Evolutionary conservation across 164 flowering plant genomes (phyloP), one percentile per base, ranked within the genome.

Genomic region (Hamamelis virginiana): DNA sequence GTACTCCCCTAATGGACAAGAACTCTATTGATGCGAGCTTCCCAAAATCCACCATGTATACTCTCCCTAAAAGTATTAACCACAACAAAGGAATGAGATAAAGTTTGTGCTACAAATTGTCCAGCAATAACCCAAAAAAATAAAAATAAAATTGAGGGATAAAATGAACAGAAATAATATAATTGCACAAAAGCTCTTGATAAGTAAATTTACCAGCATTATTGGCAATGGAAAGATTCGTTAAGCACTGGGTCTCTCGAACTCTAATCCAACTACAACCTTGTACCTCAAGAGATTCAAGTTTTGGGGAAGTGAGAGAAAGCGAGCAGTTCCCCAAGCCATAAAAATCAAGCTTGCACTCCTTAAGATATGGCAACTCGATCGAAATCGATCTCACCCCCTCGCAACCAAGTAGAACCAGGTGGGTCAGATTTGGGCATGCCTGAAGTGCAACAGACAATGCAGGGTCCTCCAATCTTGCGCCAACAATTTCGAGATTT

Each of bases 221-320:
- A 48, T 93, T 91, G 64, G 97, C 63, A 59, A 93, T 83, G 26
- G 91, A 80, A 26, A 93, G 86, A 69, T 72, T 76, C 56, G 33
- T 79, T 69, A 93, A 79, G 72, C 59, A 74, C 13, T 74, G 74
- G 3, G 86, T 82, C 64, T 85, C 85, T 16, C 56, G 76, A 64
- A 87, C 91, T 50, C 84, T 73, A 22, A 93, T 86, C 89, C 90
- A 82, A 63, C 94, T 82, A 74, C 90, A 91, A 28, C 98, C 98
- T 73, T 89, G 92, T 0, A 93, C 78, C 65, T 89, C 96, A 57
- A 93, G 91, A 22, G 8, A 21, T 64, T 79, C 80, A 62, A 93
- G 75, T 64, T 74, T 84, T 1, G 92, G 88, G 26, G 87, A 76
- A 26, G 60, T 69, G 22, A 93, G 55, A 43, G 77, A 64, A 16